phyloP scores from a whole-genome alignment of 2,329 filamentous ascomycete species.

The Colletotrichum brevisporum region DNA sequence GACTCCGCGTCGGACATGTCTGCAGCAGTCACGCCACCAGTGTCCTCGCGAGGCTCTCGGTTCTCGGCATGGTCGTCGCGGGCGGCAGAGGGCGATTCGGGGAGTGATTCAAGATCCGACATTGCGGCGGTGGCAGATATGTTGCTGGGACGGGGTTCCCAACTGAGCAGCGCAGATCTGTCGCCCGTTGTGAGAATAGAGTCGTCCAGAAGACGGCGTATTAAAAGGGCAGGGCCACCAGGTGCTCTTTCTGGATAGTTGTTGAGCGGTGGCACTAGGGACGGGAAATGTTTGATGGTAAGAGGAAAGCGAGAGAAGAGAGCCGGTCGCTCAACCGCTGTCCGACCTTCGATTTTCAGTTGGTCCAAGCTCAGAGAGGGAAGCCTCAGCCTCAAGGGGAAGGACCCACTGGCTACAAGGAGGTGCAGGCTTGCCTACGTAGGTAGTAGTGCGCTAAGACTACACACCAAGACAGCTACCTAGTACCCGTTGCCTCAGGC shows the following conservation, averaged over 20 bases:
- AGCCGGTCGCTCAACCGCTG: neutral
- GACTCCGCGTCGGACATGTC: constrained; percentile 69
- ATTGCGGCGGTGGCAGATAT: constrained; percentile 46
- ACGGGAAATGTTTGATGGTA: too few species aligned
- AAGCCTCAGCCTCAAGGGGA: constrained; percentile 16
- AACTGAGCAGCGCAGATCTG: neutral
- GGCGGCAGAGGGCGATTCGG: constrained; percentile 51
- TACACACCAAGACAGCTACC: neutral
- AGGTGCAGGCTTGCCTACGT: neutral
- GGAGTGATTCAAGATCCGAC: constrained; percentile 63
- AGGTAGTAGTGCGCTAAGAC: neutral
- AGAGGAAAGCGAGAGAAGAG: too few species aligned
- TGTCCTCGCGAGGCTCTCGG: constrained; percentile 56
- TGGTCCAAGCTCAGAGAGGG: constrained; percentile 35
- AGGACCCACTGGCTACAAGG: neutral
- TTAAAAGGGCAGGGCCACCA: too few species aligned
- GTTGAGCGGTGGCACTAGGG: too few species aligned
- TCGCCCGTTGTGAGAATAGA: neutral
- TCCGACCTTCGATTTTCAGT: constrained; percentile 33
- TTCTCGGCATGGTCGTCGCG: constrained; percentile 54
- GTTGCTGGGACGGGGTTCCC: neutral
- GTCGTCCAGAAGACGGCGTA: too few species aligned
- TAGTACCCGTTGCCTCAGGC: constrained; percentile 37
- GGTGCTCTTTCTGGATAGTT: too few species aligned
- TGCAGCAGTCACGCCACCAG: constrained; percentile 56